Base-by-base conservation (phyloP, 176 grass and related monocot species). In the Chloris gayana region DNA sequence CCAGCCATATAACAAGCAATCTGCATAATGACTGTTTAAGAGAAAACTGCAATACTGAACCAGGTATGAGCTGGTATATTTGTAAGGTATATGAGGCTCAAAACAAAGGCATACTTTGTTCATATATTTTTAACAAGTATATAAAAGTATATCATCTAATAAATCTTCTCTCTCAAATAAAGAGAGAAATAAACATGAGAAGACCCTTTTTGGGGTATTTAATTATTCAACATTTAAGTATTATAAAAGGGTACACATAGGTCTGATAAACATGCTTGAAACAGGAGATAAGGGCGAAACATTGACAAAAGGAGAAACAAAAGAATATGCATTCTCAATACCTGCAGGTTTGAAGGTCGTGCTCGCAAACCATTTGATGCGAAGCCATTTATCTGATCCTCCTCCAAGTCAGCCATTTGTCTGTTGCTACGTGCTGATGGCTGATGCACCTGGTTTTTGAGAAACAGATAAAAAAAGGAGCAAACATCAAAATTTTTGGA, bases 281-380 rank as follows among this genome's bases (percentile, higher is more conserved):
- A 64, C 54, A 76, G 63, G 46, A 80, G 2, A 38, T 12, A 65
- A 65, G 2, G 35, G 33, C 67, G 39, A 31, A 73, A 77, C 60
- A 59, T 68, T 62, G 49, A 76, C 3, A 77, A 60, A 47, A 67
- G 21, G 19, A 77, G 60, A 0, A 49, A 66, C 44, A 22, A 83
- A 38, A 67, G 27, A 69, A 80, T 25, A 82, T 42, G 22, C 6
- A 15, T 33, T n/a, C 63, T 49, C 21, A 50, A 81, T 90, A 97
- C 91, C 85, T 88, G 81, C 71, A 87, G 53, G 85, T 82, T 93
- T 80, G 84, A 86, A 57, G 83, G 81, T 35, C 83, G 80, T 82
- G 81, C 86, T 64, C 31, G 76, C 14, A 42, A 70, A 49, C 56
- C 84, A 46, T 93, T 86, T 30, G 88, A 38, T 73, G 84, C 27